phyloP scores from a whole-genome alignment of 2,329 filamentous ascomycete genomes.

The Blastomyces gilchristii region DNA sequence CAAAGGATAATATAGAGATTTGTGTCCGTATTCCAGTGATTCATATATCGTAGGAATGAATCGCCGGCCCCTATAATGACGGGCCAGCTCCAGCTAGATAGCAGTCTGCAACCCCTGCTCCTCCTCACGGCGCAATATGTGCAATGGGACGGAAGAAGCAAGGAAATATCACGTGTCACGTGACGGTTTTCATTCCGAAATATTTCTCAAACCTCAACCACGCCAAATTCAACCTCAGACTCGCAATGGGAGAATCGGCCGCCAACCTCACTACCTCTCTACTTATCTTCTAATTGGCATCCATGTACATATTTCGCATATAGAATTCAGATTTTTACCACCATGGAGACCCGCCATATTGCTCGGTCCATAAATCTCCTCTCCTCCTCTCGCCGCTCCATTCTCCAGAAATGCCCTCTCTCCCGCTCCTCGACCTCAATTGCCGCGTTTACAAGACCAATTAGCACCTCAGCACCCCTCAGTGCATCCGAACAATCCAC shows the following conservation, averaged over 20 bases:
- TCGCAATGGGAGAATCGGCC: background rate
- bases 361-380: constrained; percentile 7
- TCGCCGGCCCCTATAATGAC: no score
- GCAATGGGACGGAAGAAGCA: no score
- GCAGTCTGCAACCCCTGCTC: no score
- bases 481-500: background rate
- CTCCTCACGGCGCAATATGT: no score
- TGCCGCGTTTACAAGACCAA: background rate
- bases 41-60: no score
- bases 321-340: background rate
- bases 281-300: background rate
- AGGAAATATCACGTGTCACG: background rate
- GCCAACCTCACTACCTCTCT: background rate
- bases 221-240: background rate
- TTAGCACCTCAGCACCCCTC: constrained; percentile 1
- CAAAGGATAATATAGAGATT: no score
- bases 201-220: background rate
- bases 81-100: no score
- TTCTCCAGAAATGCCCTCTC: constrained; percentile 1
- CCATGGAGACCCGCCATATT: constrained; percentile 14
- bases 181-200: background rate
- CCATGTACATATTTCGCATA: background rate
- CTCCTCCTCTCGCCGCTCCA: background rate
- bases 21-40: no score
- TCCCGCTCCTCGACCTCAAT: constrained; percentile 4